Base-by-base conservation (phyloP, 179 eudicot species). In the Actinidia arguta region DNA sequence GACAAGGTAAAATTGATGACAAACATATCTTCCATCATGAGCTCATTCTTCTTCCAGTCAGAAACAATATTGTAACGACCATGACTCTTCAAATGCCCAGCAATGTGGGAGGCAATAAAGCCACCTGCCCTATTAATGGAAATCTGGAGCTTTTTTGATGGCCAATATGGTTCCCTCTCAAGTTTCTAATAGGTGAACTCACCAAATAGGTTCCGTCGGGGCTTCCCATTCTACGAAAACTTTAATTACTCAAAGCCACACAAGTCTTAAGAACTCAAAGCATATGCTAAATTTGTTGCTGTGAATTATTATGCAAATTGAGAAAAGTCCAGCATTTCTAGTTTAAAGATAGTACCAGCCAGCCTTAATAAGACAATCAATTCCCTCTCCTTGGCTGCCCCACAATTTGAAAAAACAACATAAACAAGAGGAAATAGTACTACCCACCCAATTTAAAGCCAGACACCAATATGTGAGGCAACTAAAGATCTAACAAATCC, bases 1-100 rank as follows among this genome's bases (percentile, higher is more conserved):
- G 76, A 92, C 99, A 75, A 96, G 99, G 82, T 96, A 97, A 83
- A 96, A 96, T 78, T 96, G 97, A 70, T 96, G 90, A 79, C 99
- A 96, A 96, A 96, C 98, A 96, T 93, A 77, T 93, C 99, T 78
- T 93, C 99, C 3, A 94, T 88, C 99, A 96, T 96, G 84, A 94
- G 99, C 92, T 96, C 98, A 79, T 96, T 96, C 85, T 93, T 94
- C 92, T 94, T 96, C 99, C 99, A 96, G 73, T 96, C 99, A 0
- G 98, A 96, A 78, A 98, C 96, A 69, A 96, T 96, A 68, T 94
- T 90, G 82, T 96, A 96, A 89, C 92, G 99, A 46, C 98, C 99
- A 82, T 95, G 97, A 31, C 84, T 90, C 85, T 96, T 96, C 91
- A 96, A 75, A 78, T 97, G 97, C 73, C 98, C 85, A 17, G 99